Evolutionary conservation across 2,329 filamentous ascomycete genomes (phyloP), one percentile per base, ranked within the genome.

Genomic region (Epichloe sibirici): DNA sequence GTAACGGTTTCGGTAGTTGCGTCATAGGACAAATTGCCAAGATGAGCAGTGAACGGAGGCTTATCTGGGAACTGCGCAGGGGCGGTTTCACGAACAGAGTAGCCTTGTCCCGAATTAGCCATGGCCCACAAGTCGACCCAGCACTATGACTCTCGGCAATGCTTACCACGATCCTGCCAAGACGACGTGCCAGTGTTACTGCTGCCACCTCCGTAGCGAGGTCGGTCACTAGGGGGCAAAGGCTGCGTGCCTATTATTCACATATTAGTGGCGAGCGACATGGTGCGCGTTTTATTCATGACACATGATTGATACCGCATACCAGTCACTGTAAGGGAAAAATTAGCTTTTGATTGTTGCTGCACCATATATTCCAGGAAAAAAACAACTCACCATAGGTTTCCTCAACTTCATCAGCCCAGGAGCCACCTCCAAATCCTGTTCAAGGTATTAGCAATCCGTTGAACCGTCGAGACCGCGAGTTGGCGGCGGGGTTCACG

Each of bases 351-450:
- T 62, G 57, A 35, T 25, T 43, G 23, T 25, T 21, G 28, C 31
- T n/a, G 17, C 6, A 25, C 6, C 17, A 15, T 28, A 2, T 5
- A 3, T 38, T 44, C 12, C n/a, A 17, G 21, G 17, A 11, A n/a
- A 1, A 63, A 61, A 49, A 51, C 6, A 53, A 74, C 83, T 76
- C 78, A 91, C 87, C 75, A 70, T 83, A 81, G 59, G 87, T 79
- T 65, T 95, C 90, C 72, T 98, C 93, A 75, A 98, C 95, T 70
- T 98, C 93, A 74, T 98, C 94, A 64, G 93, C 93, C 93, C 93
- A 98, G 62, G 93, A 97, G 67, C 91, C 65, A 64, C 67, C 90
- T 61, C 74, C 77, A 59, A 74, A 75, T 59, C 71, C 74, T 75
- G 51, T 45, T 6, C 3, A 48, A 11, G 11, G 13, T n/a, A 47